Conservation (phyloP, 352 stramenopile species). For the Globisporangium megalacanthum region DNA sequence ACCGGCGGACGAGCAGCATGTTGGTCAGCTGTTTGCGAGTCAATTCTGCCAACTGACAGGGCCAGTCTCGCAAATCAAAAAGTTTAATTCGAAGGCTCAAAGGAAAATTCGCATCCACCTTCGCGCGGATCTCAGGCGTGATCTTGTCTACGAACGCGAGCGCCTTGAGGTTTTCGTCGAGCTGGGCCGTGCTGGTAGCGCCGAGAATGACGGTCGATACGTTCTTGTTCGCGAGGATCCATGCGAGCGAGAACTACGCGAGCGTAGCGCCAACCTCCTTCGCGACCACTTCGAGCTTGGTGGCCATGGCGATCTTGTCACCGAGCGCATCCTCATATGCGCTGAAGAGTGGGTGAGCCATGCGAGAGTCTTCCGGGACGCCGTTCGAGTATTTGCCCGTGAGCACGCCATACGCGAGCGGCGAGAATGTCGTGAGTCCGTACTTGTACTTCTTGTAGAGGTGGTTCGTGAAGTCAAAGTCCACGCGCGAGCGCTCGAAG, state of each 20-base stretch:
- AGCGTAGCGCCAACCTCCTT: constrained; percentile 60
- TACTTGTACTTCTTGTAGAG: no score
- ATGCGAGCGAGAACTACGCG: constrained; percentile 48
- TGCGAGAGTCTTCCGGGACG: no score
- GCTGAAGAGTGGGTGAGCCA: no score
- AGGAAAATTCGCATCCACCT: constrained; percentile 57
- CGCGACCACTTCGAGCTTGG: constrained; percentile 40
- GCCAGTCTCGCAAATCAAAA: no score
- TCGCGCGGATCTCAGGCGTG: constrained; percentile 53
- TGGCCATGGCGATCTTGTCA: constrained; percentile 37
- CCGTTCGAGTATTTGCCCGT: no score
- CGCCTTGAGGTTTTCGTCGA: constrained; percentile 75
- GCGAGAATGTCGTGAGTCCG: no score
- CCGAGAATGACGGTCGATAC: constrained; percentile 33
- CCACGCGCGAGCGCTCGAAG: constrained; percentile 56
- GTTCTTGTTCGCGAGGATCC: constrained; percentile 43
- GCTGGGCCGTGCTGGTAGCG: constrained; percentile 34
- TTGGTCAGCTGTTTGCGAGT: no score
- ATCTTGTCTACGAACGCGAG: constrained; percentile 61
- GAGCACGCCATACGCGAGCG: no score
- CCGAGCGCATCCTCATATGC: no score
- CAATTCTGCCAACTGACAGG: no score
- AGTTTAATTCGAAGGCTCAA: no score
- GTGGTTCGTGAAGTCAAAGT: constrained; percentile 42
- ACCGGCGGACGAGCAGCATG: no score